Evolutionary conservation across 192 early-diverging fungal genomes (phyloP).

Genomic region (Entomortierella chlamydospora): DNA sequence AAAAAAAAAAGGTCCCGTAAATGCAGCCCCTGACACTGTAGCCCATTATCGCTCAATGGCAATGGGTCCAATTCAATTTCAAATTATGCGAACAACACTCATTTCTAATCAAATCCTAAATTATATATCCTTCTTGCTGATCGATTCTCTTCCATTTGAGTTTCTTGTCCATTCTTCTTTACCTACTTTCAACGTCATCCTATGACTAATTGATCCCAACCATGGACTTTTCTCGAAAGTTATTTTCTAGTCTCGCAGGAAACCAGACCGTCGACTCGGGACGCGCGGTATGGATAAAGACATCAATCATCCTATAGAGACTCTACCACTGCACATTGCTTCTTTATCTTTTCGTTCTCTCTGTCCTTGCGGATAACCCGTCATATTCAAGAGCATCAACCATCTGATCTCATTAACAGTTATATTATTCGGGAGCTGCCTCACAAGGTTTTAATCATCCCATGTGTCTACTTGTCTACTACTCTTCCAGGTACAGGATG

Average conservation of each 20-base stretch:
- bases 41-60: background rate
- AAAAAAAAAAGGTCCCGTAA: background rate
- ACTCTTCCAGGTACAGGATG: conserved; percentile 22
- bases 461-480: background rate
- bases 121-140: too few relatives aligned
- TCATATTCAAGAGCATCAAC: too few relatives aligned
- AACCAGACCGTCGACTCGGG: conserved; percentile 15
- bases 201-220: too few relatives aligned
- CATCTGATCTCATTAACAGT: too few relatives aligned
- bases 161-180: too few relatives aligned
- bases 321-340: too few relatives aligned
- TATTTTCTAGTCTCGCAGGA: conserved; percentile 29
- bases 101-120: too few relatives aligned
- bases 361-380: background rate
- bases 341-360: too few relatives aligned
- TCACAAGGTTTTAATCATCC: background rate
- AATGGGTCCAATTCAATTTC: background rate
- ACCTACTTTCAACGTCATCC: too few relatives aligned
- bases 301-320: background rate
- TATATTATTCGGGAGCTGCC: too few relatives aligned
- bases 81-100: too few relatives aligned
- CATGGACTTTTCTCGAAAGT: conserved; percentile 41
- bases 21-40: background rate
- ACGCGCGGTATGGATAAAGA: conserved; percentile 7
- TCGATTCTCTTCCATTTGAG: too few relatives aligned